Evolutionary conservation across 2,329 filamentous ascomycete species (phyloP), one percentile per base, ranked within the genome.

Genomic region (Stemphylium beticola): DNA sequence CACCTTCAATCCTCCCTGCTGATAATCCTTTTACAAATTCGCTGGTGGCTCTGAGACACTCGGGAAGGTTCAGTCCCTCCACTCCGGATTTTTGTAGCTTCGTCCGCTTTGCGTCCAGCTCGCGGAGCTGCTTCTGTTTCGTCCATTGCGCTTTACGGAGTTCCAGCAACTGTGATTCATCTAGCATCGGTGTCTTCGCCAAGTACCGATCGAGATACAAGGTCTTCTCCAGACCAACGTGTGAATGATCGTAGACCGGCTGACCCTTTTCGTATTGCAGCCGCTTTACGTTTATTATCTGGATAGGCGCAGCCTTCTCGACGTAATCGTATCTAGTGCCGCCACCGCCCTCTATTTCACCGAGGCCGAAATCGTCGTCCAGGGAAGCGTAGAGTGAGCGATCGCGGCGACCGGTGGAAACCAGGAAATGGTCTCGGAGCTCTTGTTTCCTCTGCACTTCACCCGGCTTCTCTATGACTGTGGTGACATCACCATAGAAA

Each of bases 281-380:
- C 4, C 95, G 87, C 70, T 96, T 92, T 29, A 99, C 91, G 61
- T 92, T 90, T 39, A 99, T 87, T 67, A 97, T 93, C 15, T 98
- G 79, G 29, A 99, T 85, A 0, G 93, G 92, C 0, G 95, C 92
- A 10, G 93, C 79, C n/a, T 82, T 82, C 58, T 85, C 85, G 58
- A 77, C 69, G 31, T 67, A 73, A 24, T 72, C 71, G 43, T 66
- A 75, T 46, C 74, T 71, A 12, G 57, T 60, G 18, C 60, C 48
- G 14, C 60, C 61, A 8, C 58, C 62, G 39, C 58, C 62, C 39
- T 71, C 86, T 26, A 93, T 85, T 24, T 87, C 84, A 65, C 95
- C 88, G 41, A 88, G 85, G 65, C 96, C 92, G 69, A 96, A 96
- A 49, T 90, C 89, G 34, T 88, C 87, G 64, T 96, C 92, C 2